Evolutionary conservation across 2,329 filamentous ascomycete genomes (phyloP).

Genomic region (Teratosphaeria epicoccoides): DNA sequence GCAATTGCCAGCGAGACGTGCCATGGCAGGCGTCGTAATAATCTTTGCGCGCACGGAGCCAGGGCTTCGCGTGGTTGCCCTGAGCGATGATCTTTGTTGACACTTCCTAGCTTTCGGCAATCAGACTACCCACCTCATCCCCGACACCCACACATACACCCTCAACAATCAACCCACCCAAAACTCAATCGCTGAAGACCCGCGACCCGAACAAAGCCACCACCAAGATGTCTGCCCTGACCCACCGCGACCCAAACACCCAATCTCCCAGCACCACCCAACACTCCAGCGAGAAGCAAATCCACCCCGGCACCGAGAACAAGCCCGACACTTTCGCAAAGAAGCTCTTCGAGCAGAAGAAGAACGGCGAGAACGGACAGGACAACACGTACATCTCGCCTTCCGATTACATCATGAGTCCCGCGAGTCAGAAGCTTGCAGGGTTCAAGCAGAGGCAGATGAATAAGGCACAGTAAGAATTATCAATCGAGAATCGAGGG

Average conservation of each 20-base stretch:
- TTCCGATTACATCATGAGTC: slow-evolving; percentile 82
- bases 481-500: background rate
- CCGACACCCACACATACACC: background rate
- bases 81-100: too few species aligned
- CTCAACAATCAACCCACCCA: background rate
- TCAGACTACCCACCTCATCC: too few species aligned
- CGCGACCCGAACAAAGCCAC: background rate
- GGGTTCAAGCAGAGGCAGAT: slow-evolving; percentile 72
- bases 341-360: slow-evolving; percentile 1
- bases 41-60: too few species aligned
- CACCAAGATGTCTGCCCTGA: background rate
- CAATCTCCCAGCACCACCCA: background rate
- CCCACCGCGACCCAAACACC: background rate
- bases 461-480: slow-evolving; percentile 45
- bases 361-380: slow-evolving; percentile 1
- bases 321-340: background rate
- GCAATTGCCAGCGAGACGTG: too few species aligned
- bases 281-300: background rate
- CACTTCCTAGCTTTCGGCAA: too few species aligned
- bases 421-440: slow-evolving; percentile 71
- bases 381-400: slow-evolving; percentile 60
- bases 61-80: too few species aligned
- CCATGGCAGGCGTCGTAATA: too few species aligned
- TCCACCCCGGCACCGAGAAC: background rate
- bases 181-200: background rate